Evolutionary conservation across 2,329 filamentous ascomycete species (phyloP).

Genomic region (Apiospora koreana): DNA sequence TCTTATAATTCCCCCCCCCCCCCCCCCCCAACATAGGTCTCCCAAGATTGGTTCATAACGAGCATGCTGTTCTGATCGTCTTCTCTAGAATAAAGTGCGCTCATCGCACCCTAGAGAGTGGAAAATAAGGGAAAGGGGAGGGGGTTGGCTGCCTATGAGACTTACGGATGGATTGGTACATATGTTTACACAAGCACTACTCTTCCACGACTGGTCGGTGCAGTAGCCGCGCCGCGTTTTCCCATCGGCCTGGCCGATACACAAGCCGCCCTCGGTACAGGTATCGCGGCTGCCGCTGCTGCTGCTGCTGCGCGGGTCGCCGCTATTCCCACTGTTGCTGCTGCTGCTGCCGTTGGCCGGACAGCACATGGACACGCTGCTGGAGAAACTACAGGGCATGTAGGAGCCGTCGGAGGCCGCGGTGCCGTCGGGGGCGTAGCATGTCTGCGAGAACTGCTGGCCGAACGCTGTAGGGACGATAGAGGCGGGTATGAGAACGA

Average conservation of each 20-base stretch:
- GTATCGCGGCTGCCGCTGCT: neutral
- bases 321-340: neutral
- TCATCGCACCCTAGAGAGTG: too few relatives aligned
- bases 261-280: conserved; percentile 10
- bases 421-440: conserved; percentile 12
- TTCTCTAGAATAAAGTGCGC: neutral
- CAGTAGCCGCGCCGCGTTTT: conserved; percentile 11
- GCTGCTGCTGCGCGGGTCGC: neutral
- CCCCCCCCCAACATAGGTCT: too few relatives aligned
- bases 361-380: neutral
- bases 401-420: conserved; percentile 5
- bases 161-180: conserved; percentile 3
- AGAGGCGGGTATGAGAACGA: neutral
- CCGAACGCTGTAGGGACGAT: neutral
- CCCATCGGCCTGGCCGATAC: neutral
- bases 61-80: neutral
- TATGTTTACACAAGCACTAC: neutral
- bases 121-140: neutral
- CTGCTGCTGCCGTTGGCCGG: neutral
- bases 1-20: too few relatives aligned
- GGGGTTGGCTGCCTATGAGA: neutral
- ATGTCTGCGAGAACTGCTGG: conserved; percentile 8
- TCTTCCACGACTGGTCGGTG: conserved; percentile 10
- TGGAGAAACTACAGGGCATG: conserved; percentile 4
- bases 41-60: too few relatives aligned